Evolutionary conservation across 2,329 filamentous ascomycete species (phyloP), one percentile per base, ranked within the genome.

Genomic region (Arthrocladium fulminans): DNA sequence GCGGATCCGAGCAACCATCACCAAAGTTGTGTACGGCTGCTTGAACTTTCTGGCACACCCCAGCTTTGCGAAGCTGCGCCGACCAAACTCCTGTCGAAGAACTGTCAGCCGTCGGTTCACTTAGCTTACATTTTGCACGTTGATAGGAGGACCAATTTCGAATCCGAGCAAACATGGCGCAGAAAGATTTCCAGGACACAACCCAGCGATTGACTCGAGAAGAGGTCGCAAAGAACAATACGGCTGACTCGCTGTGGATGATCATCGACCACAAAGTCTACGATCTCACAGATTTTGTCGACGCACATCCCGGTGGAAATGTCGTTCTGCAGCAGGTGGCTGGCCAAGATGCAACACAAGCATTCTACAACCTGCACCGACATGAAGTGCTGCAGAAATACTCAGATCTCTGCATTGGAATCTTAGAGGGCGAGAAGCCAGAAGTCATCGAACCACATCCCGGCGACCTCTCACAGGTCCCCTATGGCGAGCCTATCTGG

Each of bases 371-470:
- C 72, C 80, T 95, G 46, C 88, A 95, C 70, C 76, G 88, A 22
- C 87, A 94, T 58, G 88, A 94, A 67, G 86, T 94, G n/a, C 76
- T 94, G 9, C 72, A 81, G 52, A 88, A 88, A 65, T 94, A 94
- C 73, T 69, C 75, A 40, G 73, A 78, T 59, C 76, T 94, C 15
- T 83, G 79, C 66, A 76, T 94, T 58, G 88, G 88, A 60, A 85
- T 79, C 12, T 65, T 94, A 61, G 71, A 80, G 56, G 84, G 80
- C 66, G 86, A 94, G 71, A 81, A 75, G 60, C 76, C 86, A 17
- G 79, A 88, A 61, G 79, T 92, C 57, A 74, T 88, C 54, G 79
- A 80, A 17, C 80, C 78, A 1, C 67, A 80, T 60, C 72, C 79
- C 8, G 87, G 87, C 56, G 85, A 86, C 57, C 73, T 94, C 27